phyloP scores from a whole-genome alignment of 163 green algal genomes.

The Volvox carteri region DNA sequence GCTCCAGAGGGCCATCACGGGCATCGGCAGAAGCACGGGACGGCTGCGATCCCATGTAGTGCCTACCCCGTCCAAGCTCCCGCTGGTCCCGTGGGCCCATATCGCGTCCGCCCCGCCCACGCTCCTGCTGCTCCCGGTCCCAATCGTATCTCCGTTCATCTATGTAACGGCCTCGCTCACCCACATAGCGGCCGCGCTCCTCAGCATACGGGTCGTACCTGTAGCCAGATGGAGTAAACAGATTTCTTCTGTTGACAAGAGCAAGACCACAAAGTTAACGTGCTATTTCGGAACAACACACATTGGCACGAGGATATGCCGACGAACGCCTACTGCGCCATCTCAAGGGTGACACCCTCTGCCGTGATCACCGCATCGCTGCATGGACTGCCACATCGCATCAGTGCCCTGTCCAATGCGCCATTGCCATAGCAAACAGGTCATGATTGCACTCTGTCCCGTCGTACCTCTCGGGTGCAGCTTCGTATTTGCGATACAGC shows the following conservation, averaged over 20 bases:
- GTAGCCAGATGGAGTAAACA: not conserved
- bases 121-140: not conserved
- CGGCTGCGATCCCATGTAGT: not conserved
- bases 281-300: too few relatives aligned
- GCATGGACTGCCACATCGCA: too few relatives aligned
- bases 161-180: not conserved
- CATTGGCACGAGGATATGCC: too few relatives aligned
- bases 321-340: too few relatives aligned
- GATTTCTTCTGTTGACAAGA: too few relatives aligned
- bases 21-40: not conserved
- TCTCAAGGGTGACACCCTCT: too few relatives aligned
- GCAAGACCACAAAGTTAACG: too few relatives aligned
- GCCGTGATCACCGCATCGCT: too few relatives aligned
- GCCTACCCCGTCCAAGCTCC: too few relatives aligned
- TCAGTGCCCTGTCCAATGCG: too few relatives aligned
- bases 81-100: not conserved
- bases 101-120: not conserved
- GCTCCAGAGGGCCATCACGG: not conserved
- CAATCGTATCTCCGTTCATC: not conserved
- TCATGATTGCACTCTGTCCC: too few relatives aligned
- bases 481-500: conserved; percentile 47
- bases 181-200: not conserved
- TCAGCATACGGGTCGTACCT: conserved; percentile 36
- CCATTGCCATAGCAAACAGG: too few relatives aligned
- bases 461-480: conserved; percentile 46